A percentile compares a stretch with the other conserved stretches of the same genome.
Conservation (phyloP, 306 rosid genomes). For the Begonia masoniana region DNA sequence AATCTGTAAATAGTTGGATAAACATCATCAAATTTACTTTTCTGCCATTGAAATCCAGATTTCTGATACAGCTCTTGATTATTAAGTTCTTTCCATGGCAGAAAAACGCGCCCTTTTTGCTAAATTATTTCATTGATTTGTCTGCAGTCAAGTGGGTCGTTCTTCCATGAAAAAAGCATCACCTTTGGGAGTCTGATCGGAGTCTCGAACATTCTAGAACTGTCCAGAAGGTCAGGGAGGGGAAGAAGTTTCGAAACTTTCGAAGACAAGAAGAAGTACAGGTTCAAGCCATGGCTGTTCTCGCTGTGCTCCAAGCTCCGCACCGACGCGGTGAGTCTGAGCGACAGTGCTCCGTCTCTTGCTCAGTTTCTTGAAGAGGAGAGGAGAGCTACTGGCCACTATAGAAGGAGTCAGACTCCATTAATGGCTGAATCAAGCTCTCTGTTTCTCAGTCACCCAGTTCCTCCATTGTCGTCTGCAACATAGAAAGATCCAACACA, state of each 20-base stretch:
- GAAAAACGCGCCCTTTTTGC: too few relatives aligned
- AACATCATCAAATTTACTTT: not conserved
- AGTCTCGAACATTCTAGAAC: conserved; percentile 31
- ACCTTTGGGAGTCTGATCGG: conserved; percentile 57
- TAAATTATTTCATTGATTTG: not conserved
- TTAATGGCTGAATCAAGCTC: too few relatives aligned
- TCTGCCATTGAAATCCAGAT: not conserved
- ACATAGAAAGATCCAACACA: too few relatives aligned
- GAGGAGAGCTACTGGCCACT: conserved; percentile 17
- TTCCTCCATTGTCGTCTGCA: conserved; percentile 11
- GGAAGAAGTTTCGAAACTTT: conserved; percentile 26
- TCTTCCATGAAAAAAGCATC: conserved; percentile 45
- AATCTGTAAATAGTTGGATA: not conserved
- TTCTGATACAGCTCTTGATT: too few relatives aligned
- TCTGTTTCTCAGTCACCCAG: conserved; percentile 9
- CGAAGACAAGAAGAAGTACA: conserved; percentile 25
- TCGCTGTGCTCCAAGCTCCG: conserved; percentile 57
- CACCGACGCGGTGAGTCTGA: conserved; percentile 38
- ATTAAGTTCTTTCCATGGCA: too few relatives aligned
- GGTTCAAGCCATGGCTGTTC: conserved; percentile 45
- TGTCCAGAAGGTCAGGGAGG: conserved; percentile 43
- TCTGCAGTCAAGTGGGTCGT: conserved; percentile 43
- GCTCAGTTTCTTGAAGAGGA: conserved; percentile 66
- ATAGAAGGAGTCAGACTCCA: conserved; percentile 15
- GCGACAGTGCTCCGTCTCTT: conserved; percentile 38